Evolutionary conservation across 148 eudicot genomes (phyloP).

Genomic region (Diospyros kaki): DNA sequence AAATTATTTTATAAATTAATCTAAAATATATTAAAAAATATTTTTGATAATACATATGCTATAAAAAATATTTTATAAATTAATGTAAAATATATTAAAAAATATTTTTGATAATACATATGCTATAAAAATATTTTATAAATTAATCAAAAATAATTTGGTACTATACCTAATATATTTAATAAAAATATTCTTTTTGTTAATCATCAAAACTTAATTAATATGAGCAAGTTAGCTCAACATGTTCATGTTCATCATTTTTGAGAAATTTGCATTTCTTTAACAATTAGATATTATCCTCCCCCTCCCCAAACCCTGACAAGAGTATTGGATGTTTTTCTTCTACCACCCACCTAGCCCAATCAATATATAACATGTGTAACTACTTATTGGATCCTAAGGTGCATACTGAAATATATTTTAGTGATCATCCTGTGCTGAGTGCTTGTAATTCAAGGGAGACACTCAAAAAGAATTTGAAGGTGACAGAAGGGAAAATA

Average conservation of each 20-base stretch:
- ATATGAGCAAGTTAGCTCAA: too few species aligned
- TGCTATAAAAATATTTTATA: too few species aligned
- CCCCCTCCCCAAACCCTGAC: neutral
- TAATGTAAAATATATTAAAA: too few species aligned
- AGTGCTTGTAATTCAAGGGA: slow-evolving; percentile 81
- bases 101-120: too few species aligned
- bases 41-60: too few species aligned
- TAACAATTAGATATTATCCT: neutral
- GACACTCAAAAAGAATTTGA: slow-evolving; percentile 70
- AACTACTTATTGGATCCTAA: slow-evolving; percentile 22
- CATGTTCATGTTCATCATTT: neutral
- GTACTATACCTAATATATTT: too few species aligned
- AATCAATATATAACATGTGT: slow-evolving; percentile 2
- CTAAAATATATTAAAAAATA: too few species aligned
- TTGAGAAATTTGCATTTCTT: neutral
- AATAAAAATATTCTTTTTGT: too few species aligned
- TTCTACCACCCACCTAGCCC: neutral
- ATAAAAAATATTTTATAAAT: too few species aligned
- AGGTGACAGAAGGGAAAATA: slow-evolving; percentile 77
- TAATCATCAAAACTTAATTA: too few species aligned
- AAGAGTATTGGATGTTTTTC: neutral
- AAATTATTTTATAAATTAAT: too few species aligned
- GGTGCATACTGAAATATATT: slow-evolving; percentile 93
- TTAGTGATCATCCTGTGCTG: slow-evolving; percentile 66
- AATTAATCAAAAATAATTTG: too few species aligned